These are phyloP conservation scores for Castanospermum australe DNA, from an alignment of 306 rosid genomes.

Conservation along the genomic window DNA sequence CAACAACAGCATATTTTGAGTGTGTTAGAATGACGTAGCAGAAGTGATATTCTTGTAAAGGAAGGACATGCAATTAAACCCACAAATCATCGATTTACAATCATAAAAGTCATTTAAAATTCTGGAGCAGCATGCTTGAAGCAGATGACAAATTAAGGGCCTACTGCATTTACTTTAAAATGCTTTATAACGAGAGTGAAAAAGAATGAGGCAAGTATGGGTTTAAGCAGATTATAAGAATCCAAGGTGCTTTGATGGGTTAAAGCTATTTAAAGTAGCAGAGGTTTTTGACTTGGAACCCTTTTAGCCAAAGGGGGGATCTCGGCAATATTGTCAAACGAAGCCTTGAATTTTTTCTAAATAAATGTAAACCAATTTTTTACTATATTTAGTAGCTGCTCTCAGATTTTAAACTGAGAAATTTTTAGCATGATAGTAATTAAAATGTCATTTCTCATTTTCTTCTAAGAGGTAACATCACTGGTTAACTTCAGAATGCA, in stretches of 20 bases:
- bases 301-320: not conserved
- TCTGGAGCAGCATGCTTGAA: not conserved
- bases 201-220: not conserved
- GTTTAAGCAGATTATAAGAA: not conserved
- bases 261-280: not conserved
- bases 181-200: not conserved
- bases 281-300: too few relatives aligned
- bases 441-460: not conserved
- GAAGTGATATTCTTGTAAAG: not conserved
- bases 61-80: not conserved
- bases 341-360: too few relatives aligned
- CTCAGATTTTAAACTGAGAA: not conserved
- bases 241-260: not conserved
- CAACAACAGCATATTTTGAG: not conserved
- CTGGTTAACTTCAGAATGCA: too few relatives aligned
- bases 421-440: not conserved
- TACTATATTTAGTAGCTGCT: not conserved
- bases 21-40: not conserved
- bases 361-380: not conserved
- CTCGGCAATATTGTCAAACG: not conserved
- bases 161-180: not conserved
- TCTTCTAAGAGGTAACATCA: not conserved
- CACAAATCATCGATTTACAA: not conserved
- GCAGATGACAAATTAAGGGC: not conserved
- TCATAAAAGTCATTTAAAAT: not conserved